These are phyloP conservation scores for Dicorynia guianensis DNA, from an alignment of 306 rosid genomes.

Conservation along the genomic window DNA sequence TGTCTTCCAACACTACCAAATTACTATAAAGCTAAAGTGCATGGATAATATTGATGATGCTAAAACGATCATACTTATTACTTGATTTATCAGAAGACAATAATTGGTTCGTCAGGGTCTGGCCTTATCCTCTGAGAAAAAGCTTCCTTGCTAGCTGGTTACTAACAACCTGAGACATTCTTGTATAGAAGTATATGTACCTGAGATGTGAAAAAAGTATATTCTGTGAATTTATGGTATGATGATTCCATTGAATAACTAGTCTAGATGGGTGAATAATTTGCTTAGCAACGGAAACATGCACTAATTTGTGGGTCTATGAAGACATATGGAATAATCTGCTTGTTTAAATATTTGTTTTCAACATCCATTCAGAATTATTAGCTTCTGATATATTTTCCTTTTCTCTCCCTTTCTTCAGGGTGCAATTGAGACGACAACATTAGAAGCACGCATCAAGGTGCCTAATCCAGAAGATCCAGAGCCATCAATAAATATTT, in stretches of 20 bases:
- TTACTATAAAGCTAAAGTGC: neutral
- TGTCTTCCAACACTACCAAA: neutral
- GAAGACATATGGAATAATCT: slow-evolving; percentile 12
- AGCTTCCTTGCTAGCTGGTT: neutral
- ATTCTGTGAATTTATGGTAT: slow-evolving; percentile 19
- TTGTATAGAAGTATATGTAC: neutral
- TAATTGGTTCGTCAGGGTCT: neutral
- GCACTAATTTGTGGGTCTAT: slow-evolving; percentile 3
- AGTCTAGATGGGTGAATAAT: slow-evolving; percentile 14
- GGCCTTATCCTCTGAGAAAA: neutral
- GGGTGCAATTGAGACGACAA: slow-evolving; percentile 88
- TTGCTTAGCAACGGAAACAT: slow-evolving; percentile 21
- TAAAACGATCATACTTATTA: neutral
- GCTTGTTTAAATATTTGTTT: neutral
- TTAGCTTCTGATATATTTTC: slow-evolving; percentile 31
- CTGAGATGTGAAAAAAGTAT: neutral
- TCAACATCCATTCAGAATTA: slow-evolving; percentile 25
- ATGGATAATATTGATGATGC: too few species aligned
- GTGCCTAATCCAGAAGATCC: slow-evolving; percentile 86
- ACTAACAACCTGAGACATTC: neutral
- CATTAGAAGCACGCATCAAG: slow-evolving; percentile 86
- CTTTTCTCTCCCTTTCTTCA: slow-evolving; percentile 48
- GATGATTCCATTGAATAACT: neutral
- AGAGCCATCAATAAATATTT: slow-evolving; percentile 80
- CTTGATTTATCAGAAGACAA: slow-evolving; percentile 19